phyloP scores from a whole-genome alignment of 1,139 yeast genomes.

The Suhomyces yuchorum region DNA sequence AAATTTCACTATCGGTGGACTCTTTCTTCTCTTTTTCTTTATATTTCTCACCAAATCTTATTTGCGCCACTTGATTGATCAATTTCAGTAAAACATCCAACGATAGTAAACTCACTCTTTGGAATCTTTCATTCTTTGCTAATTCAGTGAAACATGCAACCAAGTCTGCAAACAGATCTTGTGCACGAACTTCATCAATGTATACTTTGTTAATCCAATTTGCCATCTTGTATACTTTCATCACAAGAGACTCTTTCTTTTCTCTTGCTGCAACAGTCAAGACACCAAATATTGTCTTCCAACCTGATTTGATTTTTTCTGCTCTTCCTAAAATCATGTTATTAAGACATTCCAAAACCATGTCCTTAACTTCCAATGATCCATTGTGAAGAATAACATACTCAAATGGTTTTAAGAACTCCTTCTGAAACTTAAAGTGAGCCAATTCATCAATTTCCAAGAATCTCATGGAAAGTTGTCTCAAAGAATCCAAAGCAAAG shows the following conservation, averaged over 20 bases:
- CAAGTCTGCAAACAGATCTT: slow-evolving; percentile 74
- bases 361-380: slow-evolving; percentile 74
- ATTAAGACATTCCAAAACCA: slow-evolving; percentile 87
- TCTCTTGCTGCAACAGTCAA: slow-evolving; percentile 66
- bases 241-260: slow-evolving; percentile 58
- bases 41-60: slow-evolving; percentile 26
- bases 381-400: slow-evolving; percentile 70
- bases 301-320: slow-evolving; percentile 80
- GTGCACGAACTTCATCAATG: slow-evolving; percentile 63
- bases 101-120: slow-evolving; percentile 77
- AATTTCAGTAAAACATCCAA: slow-evolving; percentile 73
- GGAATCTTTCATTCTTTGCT: slow-evolving; percentile 83
- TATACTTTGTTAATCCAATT: slow-evolving; percentile 64
- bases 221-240: slow-evolving; percentile 63
- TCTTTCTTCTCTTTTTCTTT: slow-evolving; percentile 18
- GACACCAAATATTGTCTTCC: slow-evolving; percentile 87
- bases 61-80: slow-evolving; percentile 58
- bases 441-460: slow-evolving; percentile 91
- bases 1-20: slow-evolving; percentile 12
- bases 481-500: slow-evolving; percentile 90
- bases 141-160: slow-evolving; percentile 78
- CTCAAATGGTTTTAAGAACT: slow-evolving; percentile 89
- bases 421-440: slow-evolving; percentile 94
- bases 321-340: slow-evolving; percentile 84
- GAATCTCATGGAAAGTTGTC: slow-evolving; percentile 91